Evolutionary conservation across 169 alveolate genomes (phyloP).

Genomic region (Fabrea salina): DNA sequence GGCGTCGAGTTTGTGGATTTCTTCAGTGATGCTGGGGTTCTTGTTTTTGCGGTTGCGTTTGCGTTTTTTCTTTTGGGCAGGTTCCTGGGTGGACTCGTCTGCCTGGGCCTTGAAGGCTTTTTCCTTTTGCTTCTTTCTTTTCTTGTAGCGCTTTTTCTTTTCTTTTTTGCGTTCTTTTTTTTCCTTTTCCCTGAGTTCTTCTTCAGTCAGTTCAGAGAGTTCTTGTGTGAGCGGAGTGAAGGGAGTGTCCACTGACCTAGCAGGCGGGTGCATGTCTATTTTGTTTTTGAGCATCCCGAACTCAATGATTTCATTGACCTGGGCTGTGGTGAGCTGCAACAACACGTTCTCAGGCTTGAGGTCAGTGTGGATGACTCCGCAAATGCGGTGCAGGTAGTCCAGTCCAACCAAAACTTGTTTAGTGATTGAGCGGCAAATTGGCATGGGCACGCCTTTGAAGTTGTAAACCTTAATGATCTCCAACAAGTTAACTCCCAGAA

Average conservation of each 20-base stretch:
- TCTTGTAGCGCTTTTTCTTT: not conserved
- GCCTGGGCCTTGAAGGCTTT: not conserved
- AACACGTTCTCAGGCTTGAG: constrained; percentile 98
- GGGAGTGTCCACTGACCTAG: not conserved
- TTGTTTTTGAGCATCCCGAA: constrained; percentile 1
- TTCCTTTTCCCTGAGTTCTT: not conserved
- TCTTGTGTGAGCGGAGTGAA: not conserved
- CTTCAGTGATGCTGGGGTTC: not conserved
- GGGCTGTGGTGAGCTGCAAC: constrained; percentile 11
- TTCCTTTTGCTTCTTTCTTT: constrained; percentile 20
- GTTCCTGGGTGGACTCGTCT: not conserved
- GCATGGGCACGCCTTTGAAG: constrained; percentile 75
- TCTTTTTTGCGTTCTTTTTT: constrained; percentile 9
- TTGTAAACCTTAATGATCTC: constrained; percentile 94
- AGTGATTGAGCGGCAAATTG: constrained; percentile 96
- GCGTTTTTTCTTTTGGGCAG: not conserved
- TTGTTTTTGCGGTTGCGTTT: constrained; percentile 2
- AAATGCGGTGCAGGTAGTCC: constrained; percentile 73
- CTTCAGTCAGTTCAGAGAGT: not conserved
- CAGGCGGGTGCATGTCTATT: not conserved
- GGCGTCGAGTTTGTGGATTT: not conserved
- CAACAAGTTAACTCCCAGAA: constrained; percentile 96
- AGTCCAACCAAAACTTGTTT: constrained; percentile 70
- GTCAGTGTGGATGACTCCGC: constrained; percentile 98
- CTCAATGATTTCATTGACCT: constrained; percentile 22